phyloP scores from a whole-genome alignment of 129 eudicot species.

The Tagetes erecta region DNA sequence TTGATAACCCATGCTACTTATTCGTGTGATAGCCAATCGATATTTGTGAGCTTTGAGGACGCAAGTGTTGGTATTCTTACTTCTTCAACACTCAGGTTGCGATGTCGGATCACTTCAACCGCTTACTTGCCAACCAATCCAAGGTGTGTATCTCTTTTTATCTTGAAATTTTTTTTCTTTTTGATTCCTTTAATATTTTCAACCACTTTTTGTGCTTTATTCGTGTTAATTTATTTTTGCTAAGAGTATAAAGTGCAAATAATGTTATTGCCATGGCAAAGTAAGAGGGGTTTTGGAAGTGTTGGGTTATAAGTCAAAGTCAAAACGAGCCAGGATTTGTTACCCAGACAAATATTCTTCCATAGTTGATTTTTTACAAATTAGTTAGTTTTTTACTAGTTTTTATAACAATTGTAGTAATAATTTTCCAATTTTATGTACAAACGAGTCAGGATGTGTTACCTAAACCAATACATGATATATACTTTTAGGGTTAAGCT shows the following conservation, averaged over 20 bases:
- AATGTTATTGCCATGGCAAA: background rate
- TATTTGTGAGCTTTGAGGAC: conserved; percentile 70
- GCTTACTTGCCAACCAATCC: conserved; percentile 70
- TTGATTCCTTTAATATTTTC: background rate
- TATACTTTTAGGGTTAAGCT: background rate
- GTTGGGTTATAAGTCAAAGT: background rate
- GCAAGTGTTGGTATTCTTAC: conserved; percentile 85
- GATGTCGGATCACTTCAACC: conserved; percentile 66
- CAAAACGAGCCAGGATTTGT: background rate
- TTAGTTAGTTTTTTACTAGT: background rate
- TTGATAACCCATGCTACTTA: conserved; percentile 85
- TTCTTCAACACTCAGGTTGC: conserved; percentile 65
- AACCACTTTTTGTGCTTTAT: background rate
- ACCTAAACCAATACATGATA: background rate
- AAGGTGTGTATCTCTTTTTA: conserved; percentile 41
- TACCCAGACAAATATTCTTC: background rate
- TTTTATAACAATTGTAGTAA: background rate
- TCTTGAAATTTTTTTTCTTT: background rate
- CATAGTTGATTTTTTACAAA: background rate
- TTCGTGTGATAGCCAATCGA: conserved; percentile 82
- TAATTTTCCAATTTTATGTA: background rate
- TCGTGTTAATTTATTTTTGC: background rate
- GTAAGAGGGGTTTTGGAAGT: background rate
- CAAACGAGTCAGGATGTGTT: no score
- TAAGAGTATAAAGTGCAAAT: background rate